Evolutionary conservation across 352 stramenopile species (phyloP).

Genomic region (Pythium phragmiticola): DNA sequence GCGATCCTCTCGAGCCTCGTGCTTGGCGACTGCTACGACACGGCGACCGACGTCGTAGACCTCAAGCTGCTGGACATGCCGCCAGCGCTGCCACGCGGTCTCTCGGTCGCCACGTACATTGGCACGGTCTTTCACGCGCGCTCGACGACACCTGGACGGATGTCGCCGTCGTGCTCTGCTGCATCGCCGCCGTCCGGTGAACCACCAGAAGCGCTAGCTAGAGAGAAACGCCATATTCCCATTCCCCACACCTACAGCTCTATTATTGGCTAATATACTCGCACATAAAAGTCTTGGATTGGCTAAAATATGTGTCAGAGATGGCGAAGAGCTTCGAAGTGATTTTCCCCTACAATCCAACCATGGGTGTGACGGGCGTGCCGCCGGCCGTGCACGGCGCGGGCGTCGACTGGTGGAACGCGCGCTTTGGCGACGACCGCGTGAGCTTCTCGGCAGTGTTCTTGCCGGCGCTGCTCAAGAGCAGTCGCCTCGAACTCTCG

Average conservation of each 20-base stretch:
- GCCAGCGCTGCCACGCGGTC: no score
- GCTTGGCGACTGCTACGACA: constrained; percentile 34
- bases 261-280: neutral
- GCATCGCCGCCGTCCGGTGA: constrained; percentile 53
- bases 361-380: constrained; percentile 6
- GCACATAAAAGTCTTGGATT: constrained; percentile 5
- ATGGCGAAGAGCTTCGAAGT: constrained; percentile 4
- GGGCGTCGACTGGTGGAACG: constrained; percentile 27
- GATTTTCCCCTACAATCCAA: neutral
- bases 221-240: neutral
- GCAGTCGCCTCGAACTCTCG: constrained; percentile 35
- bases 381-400: constrained; percentile 8
- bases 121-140: constrained; percentile 49
- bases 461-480: constrained; percentile 52
- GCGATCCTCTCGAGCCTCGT: constrained; percentile 21
- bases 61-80: no score
- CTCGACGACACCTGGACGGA: constrained; percentile 50
- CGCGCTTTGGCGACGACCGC: constrained; percentile 21
- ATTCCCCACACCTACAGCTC: neutral
- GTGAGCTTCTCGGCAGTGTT: constrained; percentile 44
- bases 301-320: constrained; percentile 24
- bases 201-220: constrained; percentile 39
- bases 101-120: constrained; percentile 26
- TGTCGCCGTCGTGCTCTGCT: constrained; percentile 38
- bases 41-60: no score